These are phyloP conservation scores for Xylaria sp. DNA, from an alignment of 2,329 filamentous ascomycete species.

Conservation along the genomic window DNA sequence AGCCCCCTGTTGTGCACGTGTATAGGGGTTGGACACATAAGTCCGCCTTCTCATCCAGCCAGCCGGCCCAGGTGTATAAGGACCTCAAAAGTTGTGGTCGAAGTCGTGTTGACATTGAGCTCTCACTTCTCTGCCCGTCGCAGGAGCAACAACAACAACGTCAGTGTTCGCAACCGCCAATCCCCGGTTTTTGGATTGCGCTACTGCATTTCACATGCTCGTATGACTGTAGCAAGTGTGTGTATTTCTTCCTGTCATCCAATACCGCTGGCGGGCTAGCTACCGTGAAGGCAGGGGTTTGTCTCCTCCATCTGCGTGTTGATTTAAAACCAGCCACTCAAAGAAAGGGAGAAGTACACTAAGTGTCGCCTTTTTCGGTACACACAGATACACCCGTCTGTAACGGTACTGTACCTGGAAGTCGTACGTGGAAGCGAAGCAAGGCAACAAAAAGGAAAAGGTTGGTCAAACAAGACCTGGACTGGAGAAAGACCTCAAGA, in stretches of 20 bases:
- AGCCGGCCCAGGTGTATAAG: slow-evolving; percentile 17
- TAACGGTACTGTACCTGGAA: slow-evolving; percentile 1
- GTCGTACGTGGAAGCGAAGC: neutral
- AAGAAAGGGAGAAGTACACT: slow-evolving; percentile 9
- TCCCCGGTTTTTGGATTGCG: slow-evolving; percentile 16
- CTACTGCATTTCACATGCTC: slow-evolving; percentile 30
- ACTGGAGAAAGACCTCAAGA: slow-evolving; percentile 26
- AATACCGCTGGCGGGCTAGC: slow-evolving; percentile 19
- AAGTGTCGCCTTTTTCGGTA: slow-evolving; percentile 1
- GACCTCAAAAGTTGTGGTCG: slow-evolving; percentile 11
- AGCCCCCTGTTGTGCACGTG: slow-evolving; percentile 36
- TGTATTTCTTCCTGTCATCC: slow-evolving; percentile 21
- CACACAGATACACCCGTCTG: slow-evolving; percentile 19
- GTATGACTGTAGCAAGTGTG: slow-evolving; percentile 39
- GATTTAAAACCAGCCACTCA: slow-evolving; percentile 26
- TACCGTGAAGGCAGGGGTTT: slow-evolving; percentile 22
- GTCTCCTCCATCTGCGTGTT: slow-evolving; percentile 27
- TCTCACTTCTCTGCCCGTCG: slow-evolving; percentile 10
- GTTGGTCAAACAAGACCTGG: slow-evolving; percentile 17
- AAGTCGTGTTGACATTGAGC: slow-evolving; percentile 16
- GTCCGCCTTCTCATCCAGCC: slow-evolving; percentile 15
- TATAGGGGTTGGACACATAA: slow-evolving; percentile 35
- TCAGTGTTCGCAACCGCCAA: slow-evolving; percentile 12
- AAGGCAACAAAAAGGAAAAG: slow-evolving; percentile 19
- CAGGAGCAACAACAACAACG: slow-evolving; percentile 2